These are phyloP conservation scores for Stropharia rugosoannulata DNA, from an alignment of 768 basidiomycete species.

Conservation along the genomic window DNA sequence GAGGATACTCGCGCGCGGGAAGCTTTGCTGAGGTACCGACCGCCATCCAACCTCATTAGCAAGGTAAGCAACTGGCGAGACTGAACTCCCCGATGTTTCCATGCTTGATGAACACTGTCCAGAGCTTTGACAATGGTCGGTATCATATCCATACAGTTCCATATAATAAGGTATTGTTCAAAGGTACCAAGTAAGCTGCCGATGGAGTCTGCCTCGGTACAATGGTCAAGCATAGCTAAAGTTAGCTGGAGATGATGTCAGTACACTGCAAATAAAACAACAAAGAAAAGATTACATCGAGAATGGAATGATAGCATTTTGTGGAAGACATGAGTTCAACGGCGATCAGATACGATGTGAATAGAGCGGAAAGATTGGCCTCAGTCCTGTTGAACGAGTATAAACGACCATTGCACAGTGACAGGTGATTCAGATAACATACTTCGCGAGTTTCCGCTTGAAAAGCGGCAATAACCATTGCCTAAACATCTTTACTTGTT, in stretches of 20 bases:
- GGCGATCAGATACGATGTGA: constrained; percentile 55
- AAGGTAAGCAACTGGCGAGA: constrained; percentile 63
- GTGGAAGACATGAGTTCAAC: constrained; percentile 60
- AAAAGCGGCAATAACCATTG: constrained; percentile 78
- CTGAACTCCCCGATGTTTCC: constrained; percentile 65
- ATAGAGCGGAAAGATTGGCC: constrained; percentile 33
- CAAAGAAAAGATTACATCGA: constrained; percentile 51
- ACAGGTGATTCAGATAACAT: constrained; percentile 11
- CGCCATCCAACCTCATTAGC: constrained; percentile 64
- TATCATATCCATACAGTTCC: constrained; percentile 74
- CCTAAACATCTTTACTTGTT: constrained; percentile 68
- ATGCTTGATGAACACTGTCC: constrained; percentile 58
- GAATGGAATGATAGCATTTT: constrained; percentile 64
- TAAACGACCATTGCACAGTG: neutral
- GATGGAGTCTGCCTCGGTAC: constrained; percentile 51
- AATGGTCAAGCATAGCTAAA: constrained; percentile 51
- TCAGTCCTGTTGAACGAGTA: constrained; percentile 18
- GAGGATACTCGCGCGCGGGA: constrained; percentile 60
- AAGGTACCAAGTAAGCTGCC: constrained; percentile 68
- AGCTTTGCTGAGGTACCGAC: constrained; percentile 48
- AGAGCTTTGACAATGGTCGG: constrained; percentile 56
- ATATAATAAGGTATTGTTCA: constrained; percentile 69
- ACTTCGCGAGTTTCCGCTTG: constrained; percentile 54
- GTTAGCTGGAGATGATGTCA: constrained; percentile 39
- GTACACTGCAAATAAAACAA: constrained; percentile 5